phyloP scores from a whole-genome alignment of 2,329 filamentous ascomycete genomes.

The Fusarium sulawesiense region DNA sequence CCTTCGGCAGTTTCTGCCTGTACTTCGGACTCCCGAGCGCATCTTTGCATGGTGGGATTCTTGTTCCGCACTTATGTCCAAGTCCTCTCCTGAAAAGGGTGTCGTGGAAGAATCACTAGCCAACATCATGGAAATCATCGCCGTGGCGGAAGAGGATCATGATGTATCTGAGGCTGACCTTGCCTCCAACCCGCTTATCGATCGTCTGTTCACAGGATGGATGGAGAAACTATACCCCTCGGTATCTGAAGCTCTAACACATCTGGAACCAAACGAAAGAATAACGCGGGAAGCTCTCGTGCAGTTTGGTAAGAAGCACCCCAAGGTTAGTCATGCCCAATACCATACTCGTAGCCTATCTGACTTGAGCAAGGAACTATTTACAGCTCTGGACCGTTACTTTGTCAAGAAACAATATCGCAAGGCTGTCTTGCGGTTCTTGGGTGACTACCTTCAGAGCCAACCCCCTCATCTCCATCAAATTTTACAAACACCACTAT shows the following conservation, averaged over 20 bases:
- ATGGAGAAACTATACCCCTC: slow-evolving; percentile 60
- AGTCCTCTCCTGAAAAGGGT: slow-evolving; percentile 70
- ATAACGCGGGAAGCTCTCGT: slow-evolving; percentile 64
- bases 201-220: slow-evolving; percentile 68
- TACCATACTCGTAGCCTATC: not conserved
- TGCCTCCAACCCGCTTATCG: slow-evolving; percentile 62
- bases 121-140: slow-evolving; percentile 72
- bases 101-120: slow-evolving; percentile 73
- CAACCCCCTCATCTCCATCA: slow-evolving; percentile 84
- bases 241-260: slow-evolving; percentile 52
- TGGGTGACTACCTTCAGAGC: slow-evolving; percentile 78
- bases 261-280: slow-evolving; percentile 60
- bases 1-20: slow-evolving; percentile 71
- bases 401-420: slow-evolving; percentile 74
- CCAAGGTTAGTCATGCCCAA: slow-evolving; percentile 57
- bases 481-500: slow-evolving; percentile 76
- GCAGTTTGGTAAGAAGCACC: slow-evolving; percentile 74
- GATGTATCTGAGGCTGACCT: slow-evolving; percentile 56
- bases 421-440: slow-evolving; percentile 71
- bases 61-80: slow-evolving; percentile 53
- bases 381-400: slow-evolving; percentile 72
- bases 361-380: slow-evolving; percentile 65
- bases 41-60: slow-evolving; percentile 78
- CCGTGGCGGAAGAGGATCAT: slow-evolving; percentile 69
- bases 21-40: slow-evolving; percentile 70